Evolutionary conservation across 2,329 filamentous ascomycete species (phyloP).

Genomic region (Clonostachys rhizophaga): DNA sequence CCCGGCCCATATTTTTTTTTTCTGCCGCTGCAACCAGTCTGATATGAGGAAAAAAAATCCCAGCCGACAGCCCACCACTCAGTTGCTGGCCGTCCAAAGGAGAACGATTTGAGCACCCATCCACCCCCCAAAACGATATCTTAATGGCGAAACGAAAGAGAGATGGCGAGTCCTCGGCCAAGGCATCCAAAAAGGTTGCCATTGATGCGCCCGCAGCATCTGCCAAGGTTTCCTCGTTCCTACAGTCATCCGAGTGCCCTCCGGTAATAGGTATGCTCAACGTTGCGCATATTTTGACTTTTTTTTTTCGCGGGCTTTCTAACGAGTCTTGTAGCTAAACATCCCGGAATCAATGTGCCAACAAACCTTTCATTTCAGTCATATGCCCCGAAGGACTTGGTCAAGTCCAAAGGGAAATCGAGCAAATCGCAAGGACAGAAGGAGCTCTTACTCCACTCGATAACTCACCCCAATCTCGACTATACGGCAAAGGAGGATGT

Average conservation of each 20-base stretch:
- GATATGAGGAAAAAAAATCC: slow-evolving; percentile 15
- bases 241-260: slow-evolving; percentile 38
- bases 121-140: neutral
- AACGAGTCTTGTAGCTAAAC: slow-evolving; percentile 15
- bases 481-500: slow-evolving; percentile 52
- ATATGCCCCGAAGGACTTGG: slow-evolving; percentile 34
- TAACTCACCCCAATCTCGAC: slow-evolving; percentile 50
- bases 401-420: slow-evolving; percentile 17
- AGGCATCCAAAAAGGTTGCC: slow-evolving; percentile 47
- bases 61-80: slow-evolving; percentile 15
- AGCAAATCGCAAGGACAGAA: slow-evolving; percentile 33
- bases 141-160: slow-evolving; percentile 46
- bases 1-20: slow-evolving; percentile 3
- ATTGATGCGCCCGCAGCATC: slow-evolving; percentile 31
- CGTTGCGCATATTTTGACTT: too few relatives aligned
- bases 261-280: slow-evolving; percentile 45
- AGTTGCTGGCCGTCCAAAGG: neutral
- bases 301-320: too few relatives aligned
- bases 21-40: neutral
- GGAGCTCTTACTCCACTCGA: slow-evolving; percentile 54
- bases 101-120: slow-evolving; percentile 1
- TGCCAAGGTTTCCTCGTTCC: slow-evolving; percentile 40
- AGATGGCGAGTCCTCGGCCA: slow-evolving; percentile 29
- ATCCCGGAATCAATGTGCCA: slow-evolving; percentile 28
- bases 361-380: slow-evolving; percentile 36